phyloP scores from a whole-genome alignment of 257 asterid genomes.

The Nicotiana obtusifolia region DNA sequence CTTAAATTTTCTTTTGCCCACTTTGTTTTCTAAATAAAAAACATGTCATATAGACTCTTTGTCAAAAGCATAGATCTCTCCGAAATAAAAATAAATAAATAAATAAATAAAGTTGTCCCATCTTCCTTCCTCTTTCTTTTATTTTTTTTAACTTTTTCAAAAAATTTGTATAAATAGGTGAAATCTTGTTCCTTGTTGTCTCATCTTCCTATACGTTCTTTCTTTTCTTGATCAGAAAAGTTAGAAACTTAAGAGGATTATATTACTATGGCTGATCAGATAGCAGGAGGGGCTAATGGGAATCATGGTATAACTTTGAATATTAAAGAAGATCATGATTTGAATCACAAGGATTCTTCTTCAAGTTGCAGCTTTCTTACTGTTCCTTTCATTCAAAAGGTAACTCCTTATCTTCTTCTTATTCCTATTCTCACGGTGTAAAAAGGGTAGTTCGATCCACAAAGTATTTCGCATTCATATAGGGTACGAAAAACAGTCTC shows the following conservation, averaged over 20 bases:
- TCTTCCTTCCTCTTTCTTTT: neutral
- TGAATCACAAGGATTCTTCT: conserved; percentile 14
- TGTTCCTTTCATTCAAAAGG: conserved; percentile 74
- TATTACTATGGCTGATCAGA: conserved; percentile 37
- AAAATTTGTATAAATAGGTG: neutral
- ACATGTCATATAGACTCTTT: neutral
- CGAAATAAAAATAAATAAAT: neutral
- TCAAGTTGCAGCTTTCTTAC: conserved; percentile 33
- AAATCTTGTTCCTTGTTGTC: neutral
- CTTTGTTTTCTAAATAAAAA: no score
- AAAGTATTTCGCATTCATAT: fast-evolving
- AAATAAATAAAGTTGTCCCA: neutral
- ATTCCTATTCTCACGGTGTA: no score
- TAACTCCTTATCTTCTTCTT: neutral
- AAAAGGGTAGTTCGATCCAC: fast-evolving
- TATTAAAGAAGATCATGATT: conserved; percentile 49
- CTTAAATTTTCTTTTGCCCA: no score
- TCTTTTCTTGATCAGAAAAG: neutral
- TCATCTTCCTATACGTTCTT: neutral
- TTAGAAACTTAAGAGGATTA: neutral
- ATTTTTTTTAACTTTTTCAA: neutral
- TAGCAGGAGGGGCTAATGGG: conserved; percentile 38
- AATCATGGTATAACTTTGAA: conserved; percentile 35
- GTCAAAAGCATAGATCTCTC: neutral
- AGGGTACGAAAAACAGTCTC: no score